A percentile compares a stretch with the other conserved stretches of the same genome.
These are phyloP conservation scores for Talaromyces stipitatus DNA, from an alignment of 495 filamentous ascomycete genomes.

Conservation along the genomic window DNA sequence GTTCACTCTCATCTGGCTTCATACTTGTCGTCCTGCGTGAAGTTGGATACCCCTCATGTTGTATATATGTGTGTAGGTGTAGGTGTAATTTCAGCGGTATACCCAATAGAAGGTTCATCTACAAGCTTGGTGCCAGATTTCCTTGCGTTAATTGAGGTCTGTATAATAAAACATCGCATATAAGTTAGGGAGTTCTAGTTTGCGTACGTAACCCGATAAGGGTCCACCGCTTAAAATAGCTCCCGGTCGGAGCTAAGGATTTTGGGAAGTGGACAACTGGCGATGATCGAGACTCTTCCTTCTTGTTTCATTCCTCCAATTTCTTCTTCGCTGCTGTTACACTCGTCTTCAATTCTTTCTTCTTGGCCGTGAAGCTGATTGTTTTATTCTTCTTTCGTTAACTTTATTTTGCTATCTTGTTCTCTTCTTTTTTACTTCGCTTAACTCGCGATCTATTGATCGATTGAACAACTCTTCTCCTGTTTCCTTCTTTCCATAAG, in stretches of 20 bases:
- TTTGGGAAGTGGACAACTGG: constrained; percentile 4
- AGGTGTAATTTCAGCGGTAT: background rate
- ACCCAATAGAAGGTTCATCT: background rate
- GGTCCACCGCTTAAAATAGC: constrained; percentile 5
- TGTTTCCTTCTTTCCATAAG: background rate
- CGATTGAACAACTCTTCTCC: background rate
- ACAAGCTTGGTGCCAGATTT: too few relatives aligned
- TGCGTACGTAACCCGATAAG: background rate
- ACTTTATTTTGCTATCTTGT: background rate
- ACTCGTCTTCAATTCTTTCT: too few relatives aligned
- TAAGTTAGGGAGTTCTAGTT: background rate
- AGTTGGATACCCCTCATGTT: background rate
- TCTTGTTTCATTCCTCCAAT: background rate
- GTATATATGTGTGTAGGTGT: background rate
- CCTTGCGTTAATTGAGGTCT: background rate
- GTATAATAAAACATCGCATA: background rate
- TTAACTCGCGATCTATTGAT: constrained; percentile 1
- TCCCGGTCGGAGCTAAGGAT: background rate
- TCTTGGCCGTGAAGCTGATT: background rate
- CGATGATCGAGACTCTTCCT: constrained; percentile 7
- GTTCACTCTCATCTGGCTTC: background rate
- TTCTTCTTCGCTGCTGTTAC: too few relatives aligned
- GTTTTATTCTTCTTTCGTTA: background rate
- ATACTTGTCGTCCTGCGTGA: background rate
- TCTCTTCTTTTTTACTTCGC: background rate